A percentile compares a stretch with the other conserved stretches of the same genome.
Conservation (phyloP, 2,329 filamentous ascomycete genomes). For the Colletotrichum incanum region DNA sequence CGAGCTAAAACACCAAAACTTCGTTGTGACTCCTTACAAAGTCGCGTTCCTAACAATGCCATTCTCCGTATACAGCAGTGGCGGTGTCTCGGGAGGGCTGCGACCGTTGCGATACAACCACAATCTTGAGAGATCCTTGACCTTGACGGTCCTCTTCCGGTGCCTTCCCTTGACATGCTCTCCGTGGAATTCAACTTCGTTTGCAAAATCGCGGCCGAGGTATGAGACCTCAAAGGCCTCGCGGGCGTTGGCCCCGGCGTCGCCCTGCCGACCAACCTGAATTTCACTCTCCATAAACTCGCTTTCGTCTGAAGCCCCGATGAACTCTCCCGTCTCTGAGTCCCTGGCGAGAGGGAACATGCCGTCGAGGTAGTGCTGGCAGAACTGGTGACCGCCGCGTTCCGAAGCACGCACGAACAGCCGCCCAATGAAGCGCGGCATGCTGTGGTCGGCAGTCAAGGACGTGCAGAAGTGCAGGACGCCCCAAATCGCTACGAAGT, state of each 20-base stretch:
- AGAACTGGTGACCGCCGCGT: slow-evolving; percentile 69
- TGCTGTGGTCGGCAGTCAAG: slow-evolving; percentile 53
- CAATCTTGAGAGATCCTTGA: slow-evolving; percentile 74
- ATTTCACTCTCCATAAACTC: slow-evolving; percentile 75
- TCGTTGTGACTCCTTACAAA: slow-evolving; percentile 46
- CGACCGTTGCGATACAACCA: slow-evolving; percentile 76
- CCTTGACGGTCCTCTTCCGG: slow-evolving; percentile 59
- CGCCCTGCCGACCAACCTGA: slow-evolving; percentile 60
- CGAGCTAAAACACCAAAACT: background rate
- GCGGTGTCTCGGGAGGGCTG: slow-evolving; percentile 63
- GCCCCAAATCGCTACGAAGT: slow-evolving; percentile 83
- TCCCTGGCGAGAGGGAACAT: slow-evolving; percentile 72
- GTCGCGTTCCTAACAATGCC: slow-evolving; percentile 58
- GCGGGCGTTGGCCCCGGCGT: slow-evolving; percentile 60
- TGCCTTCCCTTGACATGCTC: slow-evolving; percentile 46
- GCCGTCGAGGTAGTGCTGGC: slow-evolving; percentile 74
- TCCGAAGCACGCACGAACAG: slow-evolving; percentile 64
- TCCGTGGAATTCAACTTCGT: slow-evolving; percentile 58
- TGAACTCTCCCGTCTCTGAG: slow-evolving; percentile 57
- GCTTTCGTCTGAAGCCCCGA: slow-evolving; percentile 64
- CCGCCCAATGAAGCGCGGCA: slow-evolving; percentile 75
- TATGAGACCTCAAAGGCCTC: slow-evolving; percentile 66
- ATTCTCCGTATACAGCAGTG: slow-evolving; percentile 53
- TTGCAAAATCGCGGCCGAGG: slow-evolving; percentile 58
- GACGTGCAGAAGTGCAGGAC: slow-evolving; percentile 73